Base-by-base conservation (phyloP, 192 early-diverging fungal genomes). In the Entomortierella chlamydospora region DNA sequence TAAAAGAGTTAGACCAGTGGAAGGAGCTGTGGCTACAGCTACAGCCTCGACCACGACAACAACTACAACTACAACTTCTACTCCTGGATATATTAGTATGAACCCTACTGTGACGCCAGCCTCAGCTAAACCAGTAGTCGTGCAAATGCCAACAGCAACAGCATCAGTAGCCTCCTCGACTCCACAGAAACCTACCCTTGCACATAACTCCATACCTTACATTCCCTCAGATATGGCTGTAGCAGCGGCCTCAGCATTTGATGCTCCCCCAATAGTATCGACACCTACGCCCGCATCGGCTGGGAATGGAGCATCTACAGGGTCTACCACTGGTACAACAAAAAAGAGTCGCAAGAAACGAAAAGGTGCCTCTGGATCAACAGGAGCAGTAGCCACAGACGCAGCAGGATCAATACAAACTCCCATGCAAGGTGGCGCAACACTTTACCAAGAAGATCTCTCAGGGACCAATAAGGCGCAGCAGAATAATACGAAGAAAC, bases 1-100 rank as follows among this genome's bases (percentile, higher is more conserved):
- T 22, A 77, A 52, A 20, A 65, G 73, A 22, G 51, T 67, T n/a
- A 53, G 73, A 34, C 63, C 56, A 2, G 47, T n/a, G 22, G 23
- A 61, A 54, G 57, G 11, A 15, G 43, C 72, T 43, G 31, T 28
- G 29, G 10, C 28, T 1, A 49, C 56, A 25, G 29, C 60, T 5
- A 33, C 58, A 60, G 12, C 42, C 13, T 8, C 51, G 49, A 4
- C 58, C 45, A 25, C 53, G 47, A 0, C 47, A 43, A 31, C 54
- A 57, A 12, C 52, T 18, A 12, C 54, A 51, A 28, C 52, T 5
- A 43, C 26, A 22, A 37, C 34, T 37, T 10, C 34, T 10, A 10
- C 34, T 37, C 4, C 34, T 37, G 34, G 34, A 10, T 37, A 37
- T 37, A 10, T 37, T 7, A 37, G 10, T 37, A 37, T 37, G 34